These are phyloP conservation scores for Picochlorum sp. DNA, from an alignment of 139 green algal species.

Conservation along the genomic window DNA sequence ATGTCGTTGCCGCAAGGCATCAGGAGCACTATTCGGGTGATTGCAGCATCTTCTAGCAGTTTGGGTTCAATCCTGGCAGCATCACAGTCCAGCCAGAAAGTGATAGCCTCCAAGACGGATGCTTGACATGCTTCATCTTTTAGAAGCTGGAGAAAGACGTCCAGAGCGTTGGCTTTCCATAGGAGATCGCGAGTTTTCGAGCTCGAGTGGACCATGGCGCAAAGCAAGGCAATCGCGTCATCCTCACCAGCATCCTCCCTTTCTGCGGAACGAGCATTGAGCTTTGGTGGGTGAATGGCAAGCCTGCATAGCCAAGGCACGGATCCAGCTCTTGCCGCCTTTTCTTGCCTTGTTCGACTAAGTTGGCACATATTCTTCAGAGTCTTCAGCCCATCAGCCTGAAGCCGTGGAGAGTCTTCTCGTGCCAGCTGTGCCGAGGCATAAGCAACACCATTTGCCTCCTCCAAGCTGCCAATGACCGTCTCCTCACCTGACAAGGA, in stretches of 20 bases:
- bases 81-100: constrained; percentile 62
- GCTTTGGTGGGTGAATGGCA: neutral
- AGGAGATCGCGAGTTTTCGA: constrained; percentile 43
- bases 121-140: constrained; percentile 42
- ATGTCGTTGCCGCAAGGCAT: constrained; percentile 15
- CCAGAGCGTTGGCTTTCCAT: constrained; percentile 48
- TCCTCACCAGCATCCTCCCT: constrained; percentile 28
- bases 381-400: constrained; percentile 55
- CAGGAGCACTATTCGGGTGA: constrained; percentile 46
- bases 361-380: constrained; percentile 76
- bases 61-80: constrained; percentile 44
- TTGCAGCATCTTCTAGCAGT: constrained; percentile 41
- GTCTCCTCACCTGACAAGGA: constrained; percentile 34
- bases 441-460: constrained; percentile 30
- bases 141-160: constrained; percentile 63
- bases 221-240: constrained; percentile 55
- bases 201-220: constrained; percentile 49
- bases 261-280: constrained; percentile 8
- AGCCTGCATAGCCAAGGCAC: constrained; percentile 40
- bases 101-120: constrained; percentile 51
- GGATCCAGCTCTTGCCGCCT: constrained; percentile 42
- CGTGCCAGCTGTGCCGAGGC: constrained; percentile 25
- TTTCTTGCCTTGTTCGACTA: constrained; percentile 54
- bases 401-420: constrained; percentile 18
- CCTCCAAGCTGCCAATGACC: constrained; percentile 42